These are phyloP conservation scores for Xylaria flabelliformis DNA, from an alignment of 495 filamentous ascomycete species.

Conservation along the genomic window DNA sequence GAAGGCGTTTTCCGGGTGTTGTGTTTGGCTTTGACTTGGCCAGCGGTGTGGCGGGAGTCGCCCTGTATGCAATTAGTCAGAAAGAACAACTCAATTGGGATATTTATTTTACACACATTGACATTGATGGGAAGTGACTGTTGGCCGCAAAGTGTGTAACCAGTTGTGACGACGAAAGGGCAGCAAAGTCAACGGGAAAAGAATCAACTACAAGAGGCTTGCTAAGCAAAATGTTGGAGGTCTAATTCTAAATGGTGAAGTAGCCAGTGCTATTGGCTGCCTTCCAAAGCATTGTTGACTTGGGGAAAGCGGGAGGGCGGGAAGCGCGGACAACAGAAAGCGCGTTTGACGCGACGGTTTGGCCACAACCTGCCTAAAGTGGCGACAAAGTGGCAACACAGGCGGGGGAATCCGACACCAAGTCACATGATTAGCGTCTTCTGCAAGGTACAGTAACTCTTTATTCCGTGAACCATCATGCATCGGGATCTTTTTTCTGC, in stretches of 20 bases:
- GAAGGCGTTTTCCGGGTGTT: slow-evolving; percentile 44
- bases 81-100: not conserved
- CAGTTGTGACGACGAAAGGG: too few species aligned
- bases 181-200: not conserved
- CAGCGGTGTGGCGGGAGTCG: slow-evolving; percentile 34
- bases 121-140: too few species aligned
- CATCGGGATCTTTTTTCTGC: not conserved
- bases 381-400: not conserved
- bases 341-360: slow-evolving; percentile 26
- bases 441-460: not conserved
- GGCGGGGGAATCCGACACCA: slow-evolving; percentile 34
- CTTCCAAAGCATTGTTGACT: slow-evolving; percentile 41
- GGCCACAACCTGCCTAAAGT: slow-evolving; percentile 6
- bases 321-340: slow-evolving; percentile 8
- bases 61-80: slow-evolving; percentile 28
- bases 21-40: slow-evolving; percentile 31
- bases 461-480: not conserved
- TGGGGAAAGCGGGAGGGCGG: slow-evolving; percentile 8
- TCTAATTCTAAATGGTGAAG: not conserved
- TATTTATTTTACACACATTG: slow-evolving; percentile 18
- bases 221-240: slow-evolving; percentile 3
- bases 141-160: too few species aligned
- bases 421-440: slow-evolving; percentile 32
- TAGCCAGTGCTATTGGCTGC: not conserved
- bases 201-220: not conserved